Evolutionary conservation across 2,329 filamentous ascomycete genomes (phyloP).

Genomic region (Monilinia vaccinii-corymbosi): DNA sequence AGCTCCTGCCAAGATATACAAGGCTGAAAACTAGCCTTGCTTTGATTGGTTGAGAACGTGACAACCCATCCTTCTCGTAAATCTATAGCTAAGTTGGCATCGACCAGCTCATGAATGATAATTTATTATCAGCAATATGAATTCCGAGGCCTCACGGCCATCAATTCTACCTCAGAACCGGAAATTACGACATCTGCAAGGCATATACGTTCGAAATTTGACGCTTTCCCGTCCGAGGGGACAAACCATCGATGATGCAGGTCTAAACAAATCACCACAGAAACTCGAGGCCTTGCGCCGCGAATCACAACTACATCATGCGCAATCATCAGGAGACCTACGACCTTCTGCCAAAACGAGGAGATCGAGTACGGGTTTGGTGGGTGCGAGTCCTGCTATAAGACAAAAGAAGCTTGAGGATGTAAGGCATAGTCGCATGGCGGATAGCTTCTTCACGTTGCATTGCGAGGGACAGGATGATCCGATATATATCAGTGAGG

Average conservation of each 20-base stretch:
- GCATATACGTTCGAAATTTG: conserved; percentile 80
- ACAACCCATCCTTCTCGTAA: not conserved
- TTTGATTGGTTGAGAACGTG: not conserved
- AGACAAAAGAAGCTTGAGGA: conserved; percentile 70
- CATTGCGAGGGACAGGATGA: conserved; percentile 58
- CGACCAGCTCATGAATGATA: not conserved
- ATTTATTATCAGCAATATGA: conserved; percentile 21
- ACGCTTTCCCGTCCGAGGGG: conserved; percentile 50
- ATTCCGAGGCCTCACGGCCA: conserved; percentile 31
- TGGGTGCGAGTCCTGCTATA: conserved; percentile 45
- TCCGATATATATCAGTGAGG: conserved; percentile 86
- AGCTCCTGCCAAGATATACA: not conserved
- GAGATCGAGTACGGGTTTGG: conserved; percentile 55
- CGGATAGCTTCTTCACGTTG: conserved; percentile 83
- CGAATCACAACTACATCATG: conserved; percentile 44
- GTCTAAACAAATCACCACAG: conserved; percentile 54
- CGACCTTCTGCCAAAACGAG: conserved; percentile 35
- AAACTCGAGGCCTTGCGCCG: conserved; percentile 47
- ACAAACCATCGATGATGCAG: conserved; percentile 66
- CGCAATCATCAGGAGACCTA: conserved; percentile 46
- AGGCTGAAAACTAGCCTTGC: not conserved
- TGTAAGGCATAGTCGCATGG: conserved; percentile 61
- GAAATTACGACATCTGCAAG: conserved; percentile 77
- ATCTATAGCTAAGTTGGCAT: not conserved
- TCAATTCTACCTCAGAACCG: conserved; percentile 65